Evolutionary conservation across 2,329 filamentous ascomycete genomes (phyloP), one percentile per base, ranked within the genome.

Genomic region (Fusarium foetens): DNA sequence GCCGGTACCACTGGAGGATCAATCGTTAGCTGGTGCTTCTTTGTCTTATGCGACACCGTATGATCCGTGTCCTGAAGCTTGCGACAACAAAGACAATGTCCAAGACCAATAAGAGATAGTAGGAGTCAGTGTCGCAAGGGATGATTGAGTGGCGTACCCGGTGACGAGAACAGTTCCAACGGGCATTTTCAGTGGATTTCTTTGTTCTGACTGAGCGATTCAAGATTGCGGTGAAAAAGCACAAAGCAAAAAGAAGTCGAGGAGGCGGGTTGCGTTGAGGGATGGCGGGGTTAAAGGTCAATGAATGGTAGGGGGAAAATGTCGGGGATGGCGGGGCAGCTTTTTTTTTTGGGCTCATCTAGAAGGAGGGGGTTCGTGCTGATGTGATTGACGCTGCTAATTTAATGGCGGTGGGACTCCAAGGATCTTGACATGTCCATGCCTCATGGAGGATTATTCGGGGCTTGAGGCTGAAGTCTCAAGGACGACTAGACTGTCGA

Each of bases 141-240:
- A 38, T 43, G 25, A 35, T 43, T 48, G 19, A 33, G 43, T 66
- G 66, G 69, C 77, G 76, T 91, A 97, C 95, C 95, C 95, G 79
- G 95, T 95, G 81, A 98, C 91, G 79, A 98, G 89, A 80, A 97
- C 94, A 71, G 94, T 96, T 86, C 94, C 94, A 76, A 93, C 88
- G 81, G 92, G 84, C 94, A 97, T 97, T 85, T 76, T 73, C 10
- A 42, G 48, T 23, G 16, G 46, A 43, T 64, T 75, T 72, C 68
- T 76, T 77, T 77, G 72, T 76, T 75, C 13, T 63, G 71, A 64
- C 74, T 25, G 25, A 46, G 36, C 29, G 39, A 66, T 54, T 59
- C 58, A 58, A 58, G 65, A 46, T 66, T 75, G 75, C 68, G 76
- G 68, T 76, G 58, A 70, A 66, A 61, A 55, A 39, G 27, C 29